Percentiles rank a stretch among this genome's conserved stretches.
These are phyloP conservation scores for Xylaria sp. DNA, from an alignment of 2,329 filamentous ascomycete genomes.

Conservation along the genomic window DNA sequence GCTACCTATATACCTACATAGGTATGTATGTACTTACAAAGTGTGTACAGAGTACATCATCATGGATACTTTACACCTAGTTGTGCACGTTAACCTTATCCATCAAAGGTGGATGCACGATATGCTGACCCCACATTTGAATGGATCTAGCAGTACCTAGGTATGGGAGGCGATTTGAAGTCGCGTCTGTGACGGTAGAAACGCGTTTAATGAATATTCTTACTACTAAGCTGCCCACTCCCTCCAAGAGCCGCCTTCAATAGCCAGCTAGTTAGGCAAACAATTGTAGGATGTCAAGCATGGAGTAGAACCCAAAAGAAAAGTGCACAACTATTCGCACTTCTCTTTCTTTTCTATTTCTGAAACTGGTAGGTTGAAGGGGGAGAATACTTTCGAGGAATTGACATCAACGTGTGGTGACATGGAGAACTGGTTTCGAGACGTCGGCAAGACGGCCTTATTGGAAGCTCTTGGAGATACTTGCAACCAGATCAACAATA, in stretches of 20 bases:
- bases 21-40: no score
- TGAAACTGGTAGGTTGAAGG: not conserved
- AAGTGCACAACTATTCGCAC: not conserved
- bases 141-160: not conserved
- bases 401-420: constrained; percentile 3
- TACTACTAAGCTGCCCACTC: not conserved
- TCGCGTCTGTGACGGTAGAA: not conserved
- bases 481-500: constrained; percentile 44
- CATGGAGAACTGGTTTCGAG: constrained; percentile 50
- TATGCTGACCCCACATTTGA: not conserved
- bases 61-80: no score
- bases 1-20: no score
- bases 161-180: not conserved
- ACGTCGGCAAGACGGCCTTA: constrained; percentile 46
- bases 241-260: not conserved
- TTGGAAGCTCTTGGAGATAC: constrained; percentile 45
- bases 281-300: not conserved
- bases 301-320: not conserved
- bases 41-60: no score
- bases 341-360: not conserved
- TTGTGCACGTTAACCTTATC: no score
- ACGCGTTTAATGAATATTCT: constrained; percentile 3
- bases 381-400: not conserved
- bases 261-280: not conserved
- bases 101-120: not conserved